Evolutionary conservation across 139 green algal genomes (phyloP).

Genomic region (Choricystis sp.): DNA sequence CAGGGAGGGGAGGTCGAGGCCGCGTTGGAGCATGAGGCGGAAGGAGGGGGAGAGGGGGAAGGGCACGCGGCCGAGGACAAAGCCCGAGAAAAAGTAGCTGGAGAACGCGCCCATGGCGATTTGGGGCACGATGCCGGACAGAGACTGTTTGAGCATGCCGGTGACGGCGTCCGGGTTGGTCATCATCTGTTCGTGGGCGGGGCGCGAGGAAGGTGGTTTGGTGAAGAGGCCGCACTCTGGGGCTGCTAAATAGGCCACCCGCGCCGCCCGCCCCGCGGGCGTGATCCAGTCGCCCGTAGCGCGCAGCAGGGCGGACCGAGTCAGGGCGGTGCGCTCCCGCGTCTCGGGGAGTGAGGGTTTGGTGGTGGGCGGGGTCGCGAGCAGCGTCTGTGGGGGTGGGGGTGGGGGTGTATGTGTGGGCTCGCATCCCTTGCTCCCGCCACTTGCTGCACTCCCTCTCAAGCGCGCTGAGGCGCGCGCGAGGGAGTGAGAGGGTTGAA

Average conservation of each 20-base stretch:
- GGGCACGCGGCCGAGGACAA: slow-evolving; percentile 70
- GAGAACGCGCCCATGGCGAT: slow-evolving; percentile 65
- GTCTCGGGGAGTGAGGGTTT: slow-evolving; percentile 42
- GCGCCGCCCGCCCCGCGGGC: slow-evolving; percentile 38
- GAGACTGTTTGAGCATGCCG: slow-evolving; percentile 82
- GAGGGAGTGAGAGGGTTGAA: not conserved
- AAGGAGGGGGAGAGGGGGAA: slow-evolving; percentile 75
- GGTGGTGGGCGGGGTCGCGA: not conserved
- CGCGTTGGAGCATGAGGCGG: slow-evolving; percentile 70
- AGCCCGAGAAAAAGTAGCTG: slow-evolving; percentile 69
- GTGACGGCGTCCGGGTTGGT: slow-evolving; percentile 73
- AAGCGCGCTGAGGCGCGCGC: slow-evolving; percentile 7
- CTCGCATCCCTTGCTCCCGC: no score
- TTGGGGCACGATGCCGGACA: slow-evolving; percentile 51
- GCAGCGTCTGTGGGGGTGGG: slow-evolving; percentile 14
- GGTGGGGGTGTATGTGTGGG: no score
- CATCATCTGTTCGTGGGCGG: slow-evolving; percentile 68
- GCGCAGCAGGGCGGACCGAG: slow-evolving; percentile 34
- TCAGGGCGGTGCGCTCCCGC: slow-evolving; percentile 37
- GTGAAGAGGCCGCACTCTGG: slow-evolving; percentile 50
- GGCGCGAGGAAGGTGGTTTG: slow-evolving; percentile 28
- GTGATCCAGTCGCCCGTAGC: slow-evolving; percentile 19
- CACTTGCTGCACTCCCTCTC: no score
- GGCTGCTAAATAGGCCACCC: slow-evolving; percentile 43
- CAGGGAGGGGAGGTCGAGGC: slow-evolving; percentile 69